Evolutionary conservation across 352 stramenopile species (phyloP), one percentile per base, ranked within the genome.

Genomic region (Phytophthora macrochlamydospora): DNA sequence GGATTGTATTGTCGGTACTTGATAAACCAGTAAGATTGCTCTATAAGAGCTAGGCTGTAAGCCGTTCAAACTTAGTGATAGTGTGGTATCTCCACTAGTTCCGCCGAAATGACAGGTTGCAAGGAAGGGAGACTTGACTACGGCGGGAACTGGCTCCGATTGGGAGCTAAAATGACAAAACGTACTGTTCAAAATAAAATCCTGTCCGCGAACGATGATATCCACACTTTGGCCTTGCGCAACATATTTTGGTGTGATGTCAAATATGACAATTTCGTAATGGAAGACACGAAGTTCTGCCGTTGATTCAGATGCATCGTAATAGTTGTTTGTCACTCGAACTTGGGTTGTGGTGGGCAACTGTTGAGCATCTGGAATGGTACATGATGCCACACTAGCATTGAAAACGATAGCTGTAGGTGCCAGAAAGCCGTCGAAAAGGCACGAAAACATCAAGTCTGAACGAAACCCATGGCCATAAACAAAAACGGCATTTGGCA

Each of bases 181-280:
- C 18, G 62, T 77, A 8, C 8, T 7, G 44, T 65, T 61, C 28
- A 40, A 53, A n/a, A 66, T 28, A 31, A 76, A 75, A 52, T 71
- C 38, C 7, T 67, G 62, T 13, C 78, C 62, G 65, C 37, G 54
- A 11, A 81, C 52, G 1, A 77, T 80, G 38, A 85, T 71, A 18
- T 76, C 83, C 1, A 65, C 32, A 4, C 31, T 29, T 29, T 43
- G 7, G 4, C 45, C 33, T 9, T 53, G 28, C 37, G 46, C 33
- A 35, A 79, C 51, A 56, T 68, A 62, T 28, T 53, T 68, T 40
- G 73, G 75, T 18, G 61, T 62, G 6, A 78, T 52, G 30, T 56
- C 59, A 9, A 45, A 28, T 18, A 79, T 51, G 6, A 69, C 33
- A 42, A 62, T 40, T n/a, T 35, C n/a, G 7, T 65, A 35, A 14